phyloP scores from a whole-genome alignment of 2,329 filamentous ascomycete species.

The Venturia pyrina region DNA sequence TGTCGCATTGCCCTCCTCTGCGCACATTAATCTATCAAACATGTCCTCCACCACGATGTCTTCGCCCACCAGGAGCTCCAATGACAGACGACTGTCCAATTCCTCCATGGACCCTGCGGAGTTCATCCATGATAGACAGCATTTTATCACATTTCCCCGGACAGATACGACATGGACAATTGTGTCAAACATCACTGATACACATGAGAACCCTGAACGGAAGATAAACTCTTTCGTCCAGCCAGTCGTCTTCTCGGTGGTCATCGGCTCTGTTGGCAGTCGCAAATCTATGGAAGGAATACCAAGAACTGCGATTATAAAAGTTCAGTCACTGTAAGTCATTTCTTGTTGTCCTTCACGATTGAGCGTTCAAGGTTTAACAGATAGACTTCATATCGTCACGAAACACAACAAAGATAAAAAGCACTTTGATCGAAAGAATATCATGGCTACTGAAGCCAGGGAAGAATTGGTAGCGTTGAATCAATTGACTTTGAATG shows the following conservation, averaged over 20 bases:
- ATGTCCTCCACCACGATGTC: not conserved
- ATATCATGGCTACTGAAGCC: not conserved
- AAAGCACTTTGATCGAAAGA: not conserved
- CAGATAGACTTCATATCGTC: not conserved
- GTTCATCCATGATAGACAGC: not conserved
- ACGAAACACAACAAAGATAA: not conserved
- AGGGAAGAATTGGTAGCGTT: not conserved
- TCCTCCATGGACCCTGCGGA: constrained; percentile 4
- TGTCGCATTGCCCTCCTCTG: not conserved
- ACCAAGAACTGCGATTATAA: constrained; percentile 4
- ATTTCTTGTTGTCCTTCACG: not conserved
- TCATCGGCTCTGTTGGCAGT: not conserved
- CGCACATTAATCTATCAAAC: not conserved
- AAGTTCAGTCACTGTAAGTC: not conserved
- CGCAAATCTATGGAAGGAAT: not conserved
- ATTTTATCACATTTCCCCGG: constrained; percentile 3
- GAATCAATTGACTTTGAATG: constrained; percentile 4
- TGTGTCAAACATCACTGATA: not conserved
- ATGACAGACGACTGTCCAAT: not conserved
- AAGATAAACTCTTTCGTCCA: not conserved
- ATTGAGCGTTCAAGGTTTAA: not conserved
- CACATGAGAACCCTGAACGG: not conserved
- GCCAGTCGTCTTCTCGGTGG: not conserved
- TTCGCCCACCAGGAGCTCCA: not conserved
- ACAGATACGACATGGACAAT: constrained; percentile 4